These are phyloP conservation scores for Zygoascus hellenicus DNA, from an alignment of 1,139 yeast species.

Conservation along the genomic window DNA sequence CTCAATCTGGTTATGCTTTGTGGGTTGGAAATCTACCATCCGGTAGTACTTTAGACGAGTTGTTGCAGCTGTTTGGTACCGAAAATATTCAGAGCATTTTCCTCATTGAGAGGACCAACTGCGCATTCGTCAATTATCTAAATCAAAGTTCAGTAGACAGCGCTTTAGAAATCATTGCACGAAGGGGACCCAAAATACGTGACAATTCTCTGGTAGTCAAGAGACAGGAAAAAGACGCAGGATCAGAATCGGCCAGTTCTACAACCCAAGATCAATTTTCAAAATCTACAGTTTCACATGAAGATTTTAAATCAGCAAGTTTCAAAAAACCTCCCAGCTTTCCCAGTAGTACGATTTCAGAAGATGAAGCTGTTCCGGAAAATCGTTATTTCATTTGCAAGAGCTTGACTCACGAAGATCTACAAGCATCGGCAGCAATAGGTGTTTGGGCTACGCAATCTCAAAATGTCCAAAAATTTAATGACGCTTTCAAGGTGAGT, in stretches of 20 bases:
- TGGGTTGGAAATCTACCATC: constrained; percentile 41
- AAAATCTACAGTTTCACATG: constrained; percentile 1
- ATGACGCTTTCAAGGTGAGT: constrained; percentile 31
- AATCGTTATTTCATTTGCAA: constrained; percentile 38
- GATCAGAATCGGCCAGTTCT: not conserved
- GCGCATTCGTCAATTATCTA: constrained; percentile 38
- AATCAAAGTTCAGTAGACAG: constrained; percentile 29
- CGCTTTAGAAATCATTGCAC: constrained; percentile 27
- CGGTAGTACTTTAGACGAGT: constrained; percentile 31
- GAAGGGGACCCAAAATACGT: constrained; percentile 28
- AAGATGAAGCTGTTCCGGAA: constrained; percentile 1
- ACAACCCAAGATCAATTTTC: constrained; percentile 1
- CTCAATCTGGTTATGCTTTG: constrained; percentile 36
- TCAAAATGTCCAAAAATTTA: constrained; percentile 34
- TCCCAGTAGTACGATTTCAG: not conserved
- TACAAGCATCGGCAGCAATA: constrained; percentile 31
- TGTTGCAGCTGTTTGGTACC: constrained; percentile 35
- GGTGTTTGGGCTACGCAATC: constrained; percentile 39
- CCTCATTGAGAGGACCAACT: constrained; percentile 35
- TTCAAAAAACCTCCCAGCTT: too few relatives aligned
- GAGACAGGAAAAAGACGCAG: constrained; percentile 7
- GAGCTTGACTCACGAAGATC: constrained; percentile 36
- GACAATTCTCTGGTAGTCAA: constrained; percentile 34
- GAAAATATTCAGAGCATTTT: constrained; percentile 35
- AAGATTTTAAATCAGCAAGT: too few relatives aligned